Percentiles rank a stretch among this genome's conserved stretches.
Conservation (phyloP, 2,329 filamentous ascomycete species). For the Scytalidium lignicola region DNA sequence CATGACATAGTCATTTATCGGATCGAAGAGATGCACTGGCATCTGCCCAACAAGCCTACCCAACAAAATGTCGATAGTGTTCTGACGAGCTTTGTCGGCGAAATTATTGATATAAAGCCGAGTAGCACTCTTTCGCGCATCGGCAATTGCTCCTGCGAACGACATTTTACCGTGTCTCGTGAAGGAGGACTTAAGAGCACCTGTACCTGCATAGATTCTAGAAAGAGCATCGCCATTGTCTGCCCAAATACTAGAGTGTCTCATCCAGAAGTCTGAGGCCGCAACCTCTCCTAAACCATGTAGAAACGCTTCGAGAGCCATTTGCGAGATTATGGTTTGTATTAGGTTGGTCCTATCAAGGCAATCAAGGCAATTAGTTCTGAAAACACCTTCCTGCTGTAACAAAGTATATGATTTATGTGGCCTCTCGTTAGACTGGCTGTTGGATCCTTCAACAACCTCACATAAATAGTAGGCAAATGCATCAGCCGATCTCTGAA, state of each 20-base stretch:
- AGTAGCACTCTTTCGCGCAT: constrained; percentile 90
- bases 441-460: constrained; percentile 43
- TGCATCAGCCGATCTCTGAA: constrained; percentile 72
- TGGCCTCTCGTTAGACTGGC: constrained; percentile 33
- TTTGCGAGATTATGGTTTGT: constrained; percentile 90
- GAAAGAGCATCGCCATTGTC: constrained; percentile 94
- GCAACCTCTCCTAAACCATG: constrained; percentile 64
- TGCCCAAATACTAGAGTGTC: constrained; percentile 91
- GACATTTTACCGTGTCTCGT: constrained; percentile 96
- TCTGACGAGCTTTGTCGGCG: constrained; percentile 85
- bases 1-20: constrained; percentile 86
- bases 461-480: constrained; percentile 93
- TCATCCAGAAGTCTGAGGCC: constrained; percentile 79
- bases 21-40: constrained; percentile 84
- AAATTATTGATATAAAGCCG: constrained; percentile 98
- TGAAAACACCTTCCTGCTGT: constrained; percentile 92
- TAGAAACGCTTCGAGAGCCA: constrained; percentile 85
- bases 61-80: constrained; percentile 89
- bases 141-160: constrained; percentile 85
- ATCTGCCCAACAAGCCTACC: constrained; percentile 78
- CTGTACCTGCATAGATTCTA: constrained; percentile 93
- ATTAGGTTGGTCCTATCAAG: constrained; percentile 93
- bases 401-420: constrained; percentile 60
- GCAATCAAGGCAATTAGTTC: constrained; percentile 95
- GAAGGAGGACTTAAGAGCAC: constrained; percentile 91